Percentiles rank a stretch among this genome's conserved stretches.
Evolutionary conservation across 177 flowering plant species (phyloP).

Genomic region (Vitis hybrid): DNA sequence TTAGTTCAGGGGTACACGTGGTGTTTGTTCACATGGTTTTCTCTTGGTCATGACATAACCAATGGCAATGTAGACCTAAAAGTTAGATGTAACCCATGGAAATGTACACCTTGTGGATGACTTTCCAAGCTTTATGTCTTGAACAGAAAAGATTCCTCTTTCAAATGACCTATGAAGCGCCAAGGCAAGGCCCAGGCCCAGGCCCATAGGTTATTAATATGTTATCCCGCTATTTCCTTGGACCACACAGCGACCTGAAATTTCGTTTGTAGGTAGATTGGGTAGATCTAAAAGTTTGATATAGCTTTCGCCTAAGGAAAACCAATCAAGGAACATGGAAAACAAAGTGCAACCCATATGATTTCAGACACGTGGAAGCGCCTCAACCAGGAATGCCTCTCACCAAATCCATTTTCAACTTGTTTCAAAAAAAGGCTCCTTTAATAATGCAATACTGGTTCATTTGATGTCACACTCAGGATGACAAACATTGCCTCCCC

Average conservation of each 20-base stretch:
- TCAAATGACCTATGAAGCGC: slow-evolving; percentile 66
- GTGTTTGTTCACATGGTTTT: slow-evolving; percentile 45
- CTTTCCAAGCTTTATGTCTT: slow-evolving; percentile 25
- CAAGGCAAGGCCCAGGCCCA: slow-evolving; percentile 37
- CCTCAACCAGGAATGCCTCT: slow-evolving; percentile 22
- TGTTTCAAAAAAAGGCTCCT: slow-evolving; percentile 3
- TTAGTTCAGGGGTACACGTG: slow-evolving; percentile 45
- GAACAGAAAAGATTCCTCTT: slow-evolving; percentile 41
- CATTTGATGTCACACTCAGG: too few species aligned
- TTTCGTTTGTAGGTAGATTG: too few species aligned
- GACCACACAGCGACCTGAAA: too few species aligned
- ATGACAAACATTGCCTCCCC: too few species aligned
- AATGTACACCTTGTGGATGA: slow-evolving; percentile 10
- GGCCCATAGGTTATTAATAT: too few species aligned
- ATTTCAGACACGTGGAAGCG: slow-evolving; percentile 35
- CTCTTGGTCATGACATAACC: slow-evolving; percentile 32
- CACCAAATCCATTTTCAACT: slow-evolving; percentile 27
- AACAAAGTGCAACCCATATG: slow-evolving; percentile 18
- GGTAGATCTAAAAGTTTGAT: too few species aligned
- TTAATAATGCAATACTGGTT: too few species aligned
- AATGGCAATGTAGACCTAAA: slow-evolving; percentile 12
- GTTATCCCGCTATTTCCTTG: not conserved
- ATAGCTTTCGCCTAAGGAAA: slow-evolving; percentile 18
- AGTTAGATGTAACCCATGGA: too few species aligned
- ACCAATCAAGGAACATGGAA: slow-evolving; percentile 17